Evolutionary conservation across 2,329 filamentous ascomycete genomes (phyloP).

Genomic region (Nannizziopsis arthrosporioides): DNA sequence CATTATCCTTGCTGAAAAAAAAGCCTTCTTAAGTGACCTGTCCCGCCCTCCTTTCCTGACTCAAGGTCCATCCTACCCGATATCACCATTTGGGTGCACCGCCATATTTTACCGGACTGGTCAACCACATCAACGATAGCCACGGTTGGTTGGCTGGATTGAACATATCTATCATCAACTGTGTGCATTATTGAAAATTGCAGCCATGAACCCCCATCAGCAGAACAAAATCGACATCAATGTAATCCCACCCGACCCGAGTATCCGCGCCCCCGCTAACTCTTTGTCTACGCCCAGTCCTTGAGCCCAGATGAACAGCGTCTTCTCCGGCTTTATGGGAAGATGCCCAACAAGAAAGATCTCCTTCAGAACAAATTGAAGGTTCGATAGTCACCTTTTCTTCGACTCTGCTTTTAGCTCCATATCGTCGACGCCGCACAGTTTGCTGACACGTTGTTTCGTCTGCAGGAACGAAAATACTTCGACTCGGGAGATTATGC

Average conservation of each 20-base stretch:
- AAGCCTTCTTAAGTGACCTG: no score
- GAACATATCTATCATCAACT: slow-evolving; percentile 5
- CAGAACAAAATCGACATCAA: slow-evolving; percentile 97
- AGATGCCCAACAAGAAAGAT: slow-evolving; percentile 91
- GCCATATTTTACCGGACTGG: neutral
- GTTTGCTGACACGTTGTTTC: neutral
- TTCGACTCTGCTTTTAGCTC: neutral
- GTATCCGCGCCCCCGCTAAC: slow-evolving; percentile 12
- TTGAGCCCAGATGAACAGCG: slow-evolving; percentile 91
- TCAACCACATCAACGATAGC: neutral
- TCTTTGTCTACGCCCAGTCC: slow-evolving; percentile 45
- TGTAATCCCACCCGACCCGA: slow-evolving; percentile 41
- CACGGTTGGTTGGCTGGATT: neutral
- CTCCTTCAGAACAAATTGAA: slow-evolving; percentile 97
- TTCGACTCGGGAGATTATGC: slow-evolving; percentile 96
- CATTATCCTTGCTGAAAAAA: neutral
- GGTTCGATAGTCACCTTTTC: slow-evolving; percentile 30
- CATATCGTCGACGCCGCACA: neutral
- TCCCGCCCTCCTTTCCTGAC: no score
- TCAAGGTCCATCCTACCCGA: neutral
- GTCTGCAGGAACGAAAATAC: slow-evolving; percentile 78
- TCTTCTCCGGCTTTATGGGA: slow-evolving; percentile 93
- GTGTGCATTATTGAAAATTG: slow-evolving; percentile 6
- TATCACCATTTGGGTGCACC: neutral
- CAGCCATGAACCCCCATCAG: slow-evolving; percentile 83